A percentile compares a stretch with the other conserved stretches of the same genome.
phyloP scores from a whole-genome alignment of 257 asterid genomes.

The Salvia miltiorrhiza region DNA sequence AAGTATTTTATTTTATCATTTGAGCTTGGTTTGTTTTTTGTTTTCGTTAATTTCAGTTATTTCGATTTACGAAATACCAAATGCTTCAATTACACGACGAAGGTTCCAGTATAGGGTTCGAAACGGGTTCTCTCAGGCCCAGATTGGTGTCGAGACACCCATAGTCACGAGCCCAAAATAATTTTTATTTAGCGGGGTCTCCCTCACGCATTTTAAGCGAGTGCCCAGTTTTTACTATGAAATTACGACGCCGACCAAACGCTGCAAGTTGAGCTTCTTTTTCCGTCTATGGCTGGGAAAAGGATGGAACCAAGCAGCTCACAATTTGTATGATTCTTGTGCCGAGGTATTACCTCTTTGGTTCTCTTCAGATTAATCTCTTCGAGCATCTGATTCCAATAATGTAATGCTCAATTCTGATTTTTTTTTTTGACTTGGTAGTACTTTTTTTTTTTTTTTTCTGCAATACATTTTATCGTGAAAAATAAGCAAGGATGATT shows the following conservation, averaged over 20 bases:
- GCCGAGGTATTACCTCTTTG: constrained; percentile 5
- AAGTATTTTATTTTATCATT: too few species aligned
- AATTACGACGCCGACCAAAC: neutral
- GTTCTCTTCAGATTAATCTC: constrained; percentile 15
- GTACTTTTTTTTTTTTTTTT: neutral
- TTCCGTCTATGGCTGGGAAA: constrained; percentile 12
- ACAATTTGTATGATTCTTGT: neutral
- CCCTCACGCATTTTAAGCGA: neutral
- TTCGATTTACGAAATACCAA: too few species aligned
- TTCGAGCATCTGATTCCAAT: neutral
- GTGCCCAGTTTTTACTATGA: neutral
- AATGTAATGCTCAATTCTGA: neutral
- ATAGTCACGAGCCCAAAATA: neutral
- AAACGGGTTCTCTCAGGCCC: neutral
- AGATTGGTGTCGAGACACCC: neutral
- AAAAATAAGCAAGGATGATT: neutral
- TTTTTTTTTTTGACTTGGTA: neutral
- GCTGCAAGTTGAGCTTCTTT: constrained; percentile 12
- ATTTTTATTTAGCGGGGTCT: neutral
- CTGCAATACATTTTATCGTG: neutral
- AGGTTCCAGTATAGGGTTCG: too few species aligned
- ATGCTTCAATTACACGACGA: too few species aligned
- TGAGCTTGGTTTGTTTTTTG: too few species aligned
- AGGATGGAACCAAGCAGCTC: neutral
- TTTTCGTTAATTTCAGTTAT: too few species aligned